Percentiles rank a stretch among this genome's conserved stretches.
These are phyloP conservation scores for Backusella liffmaniae DNA, from an alignment of 192 early-diverging fungal genomes.

Conservation along the genomic window DNA sequence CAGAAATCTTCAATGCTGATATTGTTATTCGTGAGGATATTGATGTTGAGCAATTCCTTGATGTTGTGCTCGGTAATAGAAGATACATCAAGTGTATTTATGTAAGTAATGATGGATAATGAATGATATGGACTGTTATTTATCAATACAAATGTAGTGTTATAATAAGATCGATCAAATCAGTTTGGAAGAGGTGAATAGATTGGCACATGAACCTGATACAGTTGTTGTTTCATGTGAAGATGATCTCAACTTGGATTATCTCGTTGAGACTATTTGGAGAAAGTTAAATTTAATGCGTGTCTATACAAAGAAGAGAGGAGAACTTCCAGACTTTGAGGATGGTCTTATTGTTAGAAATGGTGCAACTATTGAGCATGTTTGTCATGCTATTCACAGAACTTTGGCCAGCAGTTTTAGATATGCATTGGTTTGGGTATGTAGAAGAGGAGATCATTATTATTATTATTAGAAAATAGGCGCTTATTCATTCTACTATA, in stretches of 20 bases:
- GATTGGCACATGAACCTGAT: conserved; percentile 84
- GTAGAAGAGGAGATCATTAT: background rate
- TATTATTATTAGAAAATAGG: background rate
- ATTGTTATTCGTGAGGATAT: conserved; percentile 96
- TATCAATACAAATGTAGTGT: conserved; percentile 38
- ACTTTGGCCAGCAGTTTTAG: conserved; percentile 82
- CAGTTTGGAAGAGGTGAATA: conserved; percentile 93
- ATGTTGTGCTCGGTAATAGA: conserved; percentile 97
- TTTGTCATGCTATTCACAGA: conserved; percentile 89
- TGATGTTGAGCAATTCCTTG: conserved; percentile 96
- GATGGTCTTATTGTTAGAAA: conserved; percentile 87
- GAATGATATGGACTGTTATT: background rate
- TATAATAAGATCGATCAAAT: conserved; percentile 99
- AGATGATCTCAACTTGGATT: conserved; percentile 88
- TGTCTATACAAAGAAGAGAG: conserved; percentile 95
- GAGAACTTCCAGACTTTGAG: conserved; percentile 92
- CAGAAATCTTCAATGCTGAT: conserved; percentile 95
- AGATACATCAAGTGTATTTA: conserved; percentile 96
- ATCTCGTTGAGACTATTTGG: conserved; percentile 90
- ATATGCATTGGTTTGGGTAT: conserved; percentile 94
- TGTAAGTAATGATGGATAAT: conserved; percentile 44
- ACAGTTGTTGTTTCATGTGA: conserved; percentile 92
- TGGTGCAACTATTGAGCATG: conserved; percentile 79
- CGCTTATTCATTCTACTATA: background rate
- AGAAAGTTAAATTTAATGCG: conserved; percentile 83